Evolutionary conservation across 495 filamentous ascomycete genomes (phyloP), one percentile per base, ranked within the genome.

Genomic region (Rusavskia elegans): DNA sequence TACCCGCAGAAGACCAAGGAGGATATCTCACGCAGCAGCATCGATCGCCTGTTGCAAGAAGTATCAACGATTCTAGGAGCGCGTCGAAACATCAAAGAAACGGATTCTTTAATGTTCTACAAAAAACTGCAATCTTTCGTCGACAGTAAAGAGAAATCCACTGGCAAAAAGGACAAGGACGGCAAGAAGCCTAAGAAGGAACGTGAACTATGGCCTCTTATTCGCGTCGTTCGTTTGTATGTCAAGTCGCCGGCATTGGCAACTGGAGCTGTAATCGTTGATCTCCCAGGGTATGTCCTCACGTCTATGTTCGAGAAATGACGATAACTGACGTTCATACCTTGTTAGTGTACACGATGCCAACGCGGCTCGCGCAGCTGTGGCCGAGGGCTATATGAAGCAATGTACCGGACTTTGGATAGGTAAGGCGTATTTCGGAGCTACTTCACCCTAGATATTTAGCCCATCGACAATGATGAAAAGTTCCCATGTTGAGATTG

Each of bases 151-250:
- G 75, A 73, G 53, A 76, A 72, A 54, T 46, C 53, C 8, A 63
- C 56, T 1, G 59, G 71, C 6, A 61, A 66, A 52, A 68, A 59
- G 49, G 61, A 63, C 17, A 60, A 53, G 17, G 57, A 53, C 40
- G 62, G 63, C 21, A 59, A 67, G 10, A 58, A 63, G 46, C 54
- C 62, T 35, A 55, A 62, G 53, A 61, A 56, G 40, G 36, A 57
- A 2, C 76, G 78, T 62, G 74, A 76, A 25, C 76, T 69, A 39
- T 86, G 81, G 82, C 83, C 83, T 2, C 61, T 87, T 16, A 77
- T 86, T 45, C 76, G 78, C 49, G 75, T 81, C 17, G 79, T 86
- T 35, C 51, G 59, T 3, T 65, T 86, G 19, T 83, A 76, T 51
- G 65, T 71, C 25, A 83, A 77, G 59, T 66, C 77, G 3, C 48